Percentiles rank a stretch among this genome's conserved stretches.
These are phyloP conservation scores for Nannizziopsis arthrosporioides DNA, from an alignment of 2,329 filamentous ascomycete genomes.

Conservation along the genomic window DNA sequence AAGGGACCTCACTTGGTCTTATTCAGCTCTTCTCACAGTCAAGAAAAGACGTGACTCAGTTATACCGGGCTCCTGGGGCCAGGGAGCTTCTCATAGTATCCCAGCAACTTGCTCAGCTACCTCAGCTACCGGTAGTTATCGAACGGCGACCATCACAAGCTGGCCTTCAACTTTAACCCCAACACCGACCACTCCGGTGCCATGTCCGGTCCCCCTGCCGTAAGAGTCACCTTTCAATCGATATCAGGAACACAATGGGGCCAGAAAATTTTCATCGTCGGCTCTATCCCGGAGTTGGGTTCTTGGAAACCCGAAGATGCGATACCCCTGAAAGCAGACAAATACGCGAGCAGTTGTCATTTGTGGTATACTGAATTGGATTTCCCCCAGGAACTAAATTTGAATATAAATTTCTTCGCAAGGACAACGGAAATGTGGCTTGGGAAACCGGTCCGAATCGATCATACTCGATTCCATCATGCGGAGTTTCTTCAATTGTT, in stretches of 20 bases:
- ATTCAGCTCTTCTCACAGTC: slow-evolving; percentile 32
- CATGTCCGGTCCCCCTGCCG: slow-evolving; percentile 26
- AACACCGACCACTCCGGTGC: slow-evolving; percentile 18
- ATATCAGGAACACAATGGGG: slow-evolving; percentile 47
- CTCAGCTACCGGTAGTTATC: slow-evolving; percentile 26
- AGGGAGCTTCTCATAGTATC: slow-evolving; percentile 23
- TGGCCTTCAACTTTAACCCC: slow-evolving; percentile 24
- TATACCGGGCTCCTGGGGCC: slow-evolving; percentile 27
- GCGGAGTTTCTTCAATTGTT: slow-evolving; percentile 24
- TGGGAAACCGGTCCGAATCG: slow-evolving; percentile 53
- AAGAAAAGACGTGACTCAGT: slow-evolving; percentile 24
- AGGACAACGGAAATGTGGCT: slow-evolving; percentile 43
- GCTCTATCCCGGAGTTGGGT: slow-evolving; percentile 49
- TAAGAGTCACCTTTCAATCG: slow-evolving; percentile 54
- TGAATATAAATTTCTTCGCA: slow-evolving; percentile 58
- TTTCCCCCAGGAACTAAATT: slow-evolving; percentile 47
- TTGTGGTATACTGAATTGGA: slow-evolving; percentile 50
- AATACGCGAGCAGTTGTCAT: slow-evolving; percentile 49
- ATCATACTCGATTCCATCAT: slow-evolving; percentile 31
- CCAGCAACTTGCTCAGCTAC: slow-evolving; percentile 23
- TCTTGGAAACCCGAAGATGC: slow-evolving; percentile 48
- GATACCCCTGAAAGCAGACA: slow-evolving; percentile 45
- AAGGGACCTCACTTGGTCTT: slow-evolving; percentile 37
- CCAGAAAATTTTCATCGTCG: slow-evolving; percentile 54
- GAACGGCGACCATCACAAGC: slow-evolving; percentile 22